Evolutionary conservation across 2,329 filamentous ascomycete genomes (phyloP).

Genomic region (Fusarium solani-melongenae): DNA sequence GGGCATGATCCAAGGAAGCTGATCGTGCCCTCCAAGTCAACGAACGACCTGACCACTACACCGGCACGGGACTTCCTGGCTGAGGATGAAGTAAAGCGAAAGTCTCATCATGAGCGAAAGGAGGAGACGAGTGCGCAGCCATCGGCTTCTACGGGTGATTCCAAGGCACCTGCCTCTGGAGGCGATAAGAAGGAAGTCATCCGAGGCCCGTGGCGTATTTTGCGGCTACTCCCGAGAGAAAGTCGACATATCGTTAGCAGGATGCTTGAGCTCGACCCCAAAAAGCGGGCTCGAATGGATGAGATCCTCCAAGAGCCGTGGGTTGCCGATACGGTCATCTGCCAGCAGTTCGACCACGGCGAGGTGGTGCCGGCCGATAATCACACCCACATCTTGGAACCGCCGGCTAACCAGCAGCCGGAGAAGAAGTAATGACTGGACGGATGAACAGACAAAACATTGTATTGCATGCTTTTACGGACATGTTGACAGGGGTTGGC

Average conservation of each 20-base stretch:
- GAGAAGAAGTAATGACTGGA: conserved; percentile 37
- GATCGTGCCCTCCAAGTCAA: conserved; percentile 58
- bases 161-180: conserved; percentile 25
- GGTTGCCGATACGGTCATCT: conserved; percentile 88
- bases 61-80: conserved; percentile 53
- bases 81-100: conserved; percentile 48
- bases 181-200: conserved; percentile 79
- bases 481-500: conserved; percentile 31
- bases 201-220: conserved; percentile 89
- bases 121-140: conserved; percentile 27
- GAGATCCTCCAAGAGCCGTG: conserved; percentile 91
- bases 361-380: conserved; percentile 77
- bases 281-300: conserved; percentile 82
- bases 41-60: conserved; percentile 55
- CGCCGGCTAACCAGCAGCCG: conserved; percentile 61
- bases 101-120: conserved; percentile 33
- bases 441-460: not conserved
- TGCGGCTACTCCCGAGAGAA: conserved; percentile 88
- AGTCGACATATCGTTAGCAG: conserved; percentile 88
- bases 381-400: conserved; percentile 88
- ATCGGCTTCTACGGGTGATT: conserved; percentile 5
- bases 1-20: conserved; percentile 71
- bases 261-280: conserved; percentile 92
- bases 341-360: conserved; percentile 79
- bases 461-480: conserved; percentile 8